phyloP scores from a whole-genome alignment of 2,329 filamentous ascomycete genomes.

The Fusarium vanettenii region DNA sequence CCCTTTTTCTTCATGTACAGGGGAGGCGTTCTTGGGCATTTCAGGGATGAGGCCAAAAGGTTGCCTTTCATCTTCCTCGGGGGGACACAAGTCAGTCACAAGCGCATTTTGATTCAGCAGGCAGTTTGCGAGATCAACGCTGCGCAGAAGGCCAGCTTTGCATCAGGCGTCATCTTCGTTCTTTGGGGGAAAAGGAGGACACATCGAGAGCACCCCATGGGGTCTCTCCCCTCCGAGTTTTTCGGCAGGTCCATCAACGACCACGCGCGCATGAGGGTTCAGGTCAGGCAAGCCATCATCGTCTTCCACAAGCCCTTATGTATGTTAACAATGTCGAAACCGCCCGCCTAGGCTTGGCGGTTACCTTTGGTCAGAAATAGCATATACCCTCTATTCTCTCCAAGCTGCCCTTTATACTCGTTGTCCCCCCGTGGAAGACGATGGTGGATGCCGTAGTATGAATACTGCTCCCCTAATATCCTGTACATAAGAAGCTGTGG shows the following conservation, averaged over 20 bases:
- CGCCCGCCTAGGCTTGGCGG: constrained; percentile 47
- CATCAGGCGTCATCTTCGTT: constrained; percentile 48
- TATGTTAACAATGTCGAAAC: constrained; percentile 69
- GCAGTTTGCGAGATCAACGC: constrained; percentile 45
- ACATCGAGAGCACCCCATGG: constrained; percentile 31
- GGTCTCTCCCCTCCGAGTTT: constrained; percentile 33
- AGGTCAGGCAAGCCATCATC: constrained; percentile 75
- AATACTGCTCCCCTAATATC: constrained; percentile 46
- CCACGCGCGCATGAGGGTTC: constrained; percentile 40
- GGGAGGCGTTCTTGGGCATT: constrained; percentile 46
- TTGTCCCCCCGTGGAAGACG: constrained; percentile 65
- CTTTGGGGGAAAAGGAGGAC: constrained; percentile 41
- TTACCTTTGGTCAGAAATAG: constrained; percentile 56
- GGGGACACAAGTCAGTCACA: constrained; percentile 46
- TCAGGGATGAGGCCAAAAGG: constrained; percentile 34
- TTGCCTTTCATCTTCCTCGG: constrained; percentile 40
- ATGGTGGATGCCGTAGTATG: constrained; percentile 71
- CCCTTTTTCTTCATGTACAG: constrained; percentile 35
- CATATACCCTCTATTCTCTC: constrained; percentile 53
- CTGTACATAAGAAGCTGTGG: constrained; percentile 57
- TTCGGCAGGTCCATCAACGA: constrained; percentile 36
- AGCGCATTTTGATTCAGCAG: constrained; percentile 48
- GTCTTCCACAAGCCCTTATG: constrained; percentile 73
- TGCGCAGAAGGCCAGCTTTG: constrained; percentile 44
- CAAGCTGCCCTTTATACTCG: constrained; percentile 49